Conservation (phyloP, 2,329 filamentous ascomycete species). For the Aureobasidium sp. region DNA sequence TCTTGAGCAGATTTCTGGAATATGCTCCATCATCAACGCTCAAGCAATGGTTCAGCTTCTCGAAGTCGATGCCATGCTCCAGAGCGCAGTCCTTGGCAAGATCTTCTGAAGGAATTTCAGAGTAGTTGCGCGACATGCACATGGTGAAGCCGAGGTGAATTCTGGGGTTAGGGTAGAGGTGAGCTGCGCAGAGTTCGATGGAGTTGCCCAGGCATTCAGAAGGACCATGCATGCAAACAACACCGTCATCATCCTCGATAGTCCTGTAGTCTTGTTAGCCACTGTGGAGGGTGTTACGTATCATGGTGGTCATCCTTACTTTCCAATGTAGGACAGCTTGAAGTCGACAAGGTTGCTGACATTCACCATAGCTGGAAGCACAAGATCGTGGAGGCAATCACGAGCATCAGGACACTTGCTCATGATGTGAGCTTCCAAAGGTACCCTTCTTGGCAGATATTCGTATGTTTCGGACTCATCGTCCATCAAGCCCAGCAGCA, state of each 20-base stretch:
- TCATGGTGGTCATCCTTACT: constrained; percentile 39
- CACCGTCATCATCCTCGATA: constrained; percentile 65
- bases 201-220: constrained; percentile 91
- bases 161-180: constrained; percentile 77
- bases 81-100: constrained; percentile 82
- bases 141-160: constrained; percentile 88
- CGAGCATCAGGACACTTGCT: constrained; percentile 84
- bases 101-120: constrained; percentile 66
- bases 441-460: constrained; percentile 44
- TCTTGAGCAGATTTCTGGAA: constrained; percentile 59
- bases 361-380: constrained; percentile 80
- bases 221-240: constrained; percentile 83
- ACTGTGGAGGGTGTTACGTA: background rate
- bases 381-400: constrained; percentile 71
- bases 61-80: constrained; percentile 82
- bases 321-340: constrained; percentile 81
- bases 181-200: constrained; percentile 80
- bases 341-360: constrained; percentile 84
- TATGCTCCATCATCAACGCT: constrained; percentile 67
- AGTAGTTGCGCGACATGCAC: constrained; percentile 73
- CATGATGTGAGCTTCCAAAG: constrained; percentile 93
- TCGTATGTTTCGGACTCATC: constrained; percentile 18
- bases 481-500: constrained; percentile 24
- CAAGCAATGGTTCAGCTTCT: constrained; percentile 73
- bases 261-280: constrained; percentile 36